phyloP scores from a whole-genome alignment of 129 eudicot genomes.

The Silybum marianum region DNA sequence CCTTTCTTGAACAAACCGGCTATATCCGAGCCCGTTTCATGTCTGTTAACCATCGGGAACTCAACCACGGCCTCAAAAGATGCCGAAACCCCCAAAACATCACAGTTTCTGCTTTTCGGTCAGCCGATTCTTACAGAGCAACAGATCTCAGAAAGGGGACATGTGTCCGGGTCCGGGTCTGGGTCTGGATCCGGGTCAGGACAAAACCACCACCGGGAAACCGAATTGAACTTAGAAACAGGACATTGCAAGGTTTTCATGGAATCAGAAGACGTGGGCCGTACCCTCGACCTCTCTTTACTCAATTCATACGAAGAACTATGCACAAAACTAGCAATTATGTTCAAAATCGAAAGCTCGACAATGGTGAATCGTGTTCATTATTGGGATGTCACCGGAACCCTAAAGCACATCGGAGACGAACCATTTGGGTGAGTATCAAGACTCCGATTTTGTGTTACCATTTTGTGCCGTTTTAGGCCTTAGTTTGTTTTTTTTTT shows the following conservation, averaged over 20 bases:
- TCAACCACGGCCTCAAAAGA: conserved; percentile 38
- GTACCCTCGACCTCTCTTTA: conserved; percentile 77
- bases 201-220: conserved; percentile 28
- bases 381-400: conserved; percentile 55
- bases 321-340: conserved; percentile 54
- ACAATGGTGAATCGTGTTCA: conserved; percentile 53
- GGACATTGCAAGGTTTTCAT: conserved; percentile 88
- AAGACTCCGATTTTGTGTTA: not conserved
- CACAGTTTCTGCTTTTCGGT: conserved; percentile 79
- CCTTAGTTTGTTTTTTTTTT: no score
- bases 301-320: conserved; percentile 75
- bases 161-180: conserved; percentile 44
- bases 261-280: conserved; percentile 93
- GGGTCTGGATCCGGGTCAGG: conserved; percentile 42
- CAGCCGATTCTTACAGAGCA: conserved; percentile 77
- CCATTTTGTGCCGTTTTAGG: not conserved
- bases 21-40: conserved; percentile 61
- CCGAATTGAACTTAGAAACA: conserved; percentile 48
- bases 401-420: conserved; percentile 61
- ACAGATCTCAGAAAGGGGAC: conserved; percentile 58
- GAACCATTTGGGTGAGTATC: conserved; percentile 70
- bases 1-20: conserved; percentile 38
- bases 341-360: conserved; percentile 60
- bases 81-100: conserved; percentile 41
- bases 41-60: conserved; percentile 77